phyloP scores from a whole-genome alignment of 768 basidiomycete genomes.

The Lentinula lateritia region DNA sequence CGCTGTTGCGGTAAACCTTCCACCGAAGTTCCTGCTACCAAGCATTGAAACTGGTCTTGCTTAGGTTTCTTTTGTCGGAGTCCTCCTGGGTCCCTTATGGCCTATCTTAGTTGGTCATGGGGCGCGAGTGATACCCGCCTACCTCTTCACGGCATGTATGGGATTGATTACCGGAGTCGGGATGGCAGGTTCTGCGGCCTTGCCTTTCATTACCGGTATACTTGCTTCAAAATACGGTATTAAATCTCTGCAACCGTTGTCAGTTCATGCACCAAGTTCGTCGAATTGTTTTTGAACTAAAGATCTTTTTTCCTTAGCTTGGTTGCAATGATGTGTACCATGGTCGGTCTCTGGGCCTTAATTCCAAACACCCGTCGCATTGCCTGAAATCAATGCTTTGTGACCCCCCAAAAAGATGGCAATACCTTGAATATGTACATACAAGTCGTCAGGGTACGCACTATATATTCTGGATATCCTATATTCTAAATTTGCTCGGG shows the following conservation, averaged over 20 bases:
- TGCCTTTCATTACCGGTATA: conserved; percentile 42
- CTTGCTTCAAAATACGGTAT: conserved; percentile 39
- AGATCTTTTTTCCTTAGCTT: conserved; percentile 7
- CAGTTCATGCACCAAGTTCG: conserved; percentile 12
- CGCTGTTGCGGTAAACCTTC: conserved; percentile 34
- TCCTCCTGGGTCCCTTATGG: conserved; percentile 52
- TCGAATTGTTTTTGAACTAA: background rate
- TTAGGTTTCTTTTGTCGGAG: conserved; percentile 37
- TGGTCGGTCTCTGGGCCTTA: conserved; percentile 19
- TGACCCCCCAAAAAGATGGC: too few relatives aligned
- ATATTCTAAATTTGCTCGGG: too few relatives aligned
- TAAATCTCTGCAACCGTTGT: conserved; percentile 43
- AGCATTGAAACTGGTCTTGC: background rate
- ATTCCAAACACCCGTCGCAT: conserved; percentile 13
- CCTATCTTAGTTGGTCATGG: conserved; percentile 35
- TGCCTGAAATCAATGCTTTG: background rate
- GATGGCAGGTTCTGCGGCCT: conserved; percentile 39
- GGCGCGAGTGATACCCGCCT: conserved; percentile 25
- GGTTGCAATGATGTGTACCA: conserved; percentile 18
- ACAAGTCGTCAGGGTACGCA: too few relatives aligned
- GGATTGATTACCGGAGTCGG: conserved; percentile 51
- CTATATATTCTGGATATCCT: too few relatives aligned
- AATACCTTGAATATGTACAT: background rate
- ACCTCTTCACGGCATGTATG: conserved; percentile 31
- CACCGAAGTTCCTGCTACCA: background rate